Evolutionary conservation across 768 basidiomycete genomes (phyloP).

Genomic region (Russula brevipes): DNA sequence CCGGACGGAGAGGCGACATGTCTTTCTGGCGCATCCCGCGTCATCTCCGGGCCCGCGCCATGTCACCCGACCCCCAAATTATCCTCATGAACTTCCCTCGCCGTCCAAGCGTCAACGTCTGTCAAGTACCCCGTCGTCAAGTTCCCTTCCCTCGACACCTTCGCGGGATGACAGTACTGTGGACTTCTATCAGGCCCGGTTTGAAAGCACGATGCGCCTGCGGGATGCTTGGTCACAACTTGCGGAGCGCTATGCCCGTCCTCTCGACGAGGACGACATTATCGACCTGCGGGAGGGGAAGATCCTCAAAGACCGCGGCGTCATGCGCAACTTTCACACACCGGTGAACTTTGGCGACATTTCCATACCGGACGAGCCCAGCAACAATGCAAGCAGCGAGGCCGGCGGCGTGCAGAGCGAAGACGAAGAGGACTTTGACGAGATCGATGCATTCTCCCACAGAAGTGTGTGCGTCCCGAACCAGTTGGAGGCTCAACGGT

Average conservation of each 20-base stretch:
- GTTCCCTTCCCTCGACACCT: slow-evolving; percentile 27
- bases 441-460: slow-evolving; percentile 48
- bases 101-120: slow-evolving; percentile 49
- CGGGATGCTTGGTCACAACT: slow-evolving; percentile 62
- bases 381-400: slow-evolving; percentile 38
- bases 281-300: slow-evolving; percentile 58
- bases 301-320: slow-evolving; percentile 66
- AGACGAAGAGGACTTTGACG: slow-evolving; percentile 53
- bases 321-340: slow-evolving; percentile 42
- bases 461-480: slow-evolving; percentile 32
- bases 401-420: slow-evolving; percentile 36
- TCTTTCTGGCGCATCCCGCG: slow-evolving; percentile 49
- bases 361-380: slow-evolving; percentile 33
- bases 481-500: slow-evolving; percentile 24
- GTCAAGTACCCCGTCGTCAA: slow-evolving; percentile 40
- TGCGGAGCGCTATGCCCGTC: slow-evolving; percentile 59
- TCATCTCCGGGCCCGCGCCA: slow-evolving; percentile 43
- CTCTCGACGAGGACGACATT: slow-evolving; percentile 75
- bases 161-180: slow-evolving; percentile 27
- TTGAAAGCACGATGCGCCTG: slow-evolving; percentile 53
- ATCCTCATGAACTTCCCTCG: slow-evolving; percentile 31
- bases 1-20: slow-evolving; percentile 7
- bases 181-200: slow-evolving; percentile 50
- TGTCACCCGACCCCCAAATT: slow-evolving; percentile 28
- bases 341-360: slow-evolving; percentile 51